Percentiles rank a stretch among this genome's conserved stretches.
These are phyloP conservation scores for Russula lepida DNA, from an alignment of 768 basidiomycete species.

Conservation along the genomic window DNA sequence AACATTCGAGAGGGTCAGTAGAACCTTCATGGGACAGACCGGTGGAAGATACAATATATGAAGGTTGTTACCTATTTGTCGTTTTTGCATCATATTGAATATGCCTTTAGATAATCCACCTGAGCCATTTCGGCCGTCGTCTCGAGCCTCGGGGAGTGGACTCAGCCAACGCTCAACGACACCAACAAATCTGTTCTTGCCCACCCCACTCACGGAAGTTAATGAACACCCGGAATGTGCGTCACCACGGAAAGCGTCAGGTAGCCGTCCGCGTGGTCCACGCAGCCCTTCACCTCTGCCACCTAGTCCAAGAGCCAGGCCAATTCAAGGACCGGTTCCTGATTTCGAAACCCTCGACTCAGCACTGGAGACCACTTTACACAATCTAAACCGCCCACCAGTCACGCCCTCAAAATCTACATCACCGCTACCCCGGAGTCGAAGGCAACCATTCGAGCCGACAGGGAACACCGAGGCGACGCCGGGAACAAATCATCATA, in stretches of 20 bases:
- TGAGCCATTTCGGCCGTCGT: constrained; percentile 43
- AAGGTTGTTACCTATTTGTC: constrained; percentile 40
- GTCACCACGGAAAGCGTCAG: constrained; percentile 40
- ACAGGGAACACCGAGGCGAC: constrained; percentile 45
- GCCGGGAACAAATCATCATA: constrained; percentile 34
- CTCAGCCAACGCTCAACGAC: constrained; percentile 37
- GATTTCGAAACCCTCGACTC: constrained; percentile 42
- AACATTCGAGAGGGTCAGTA: constrained; percentile 41
- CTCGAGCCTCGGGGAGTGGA: constrained; percentile 41
- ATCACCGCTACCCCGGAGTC: constrained; percentile 61
- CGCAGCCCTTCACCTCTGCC: constrained; percentile 66
- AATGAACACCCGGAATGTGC: constrained; percentile 36
- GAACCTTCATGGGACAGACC: constrained; percentile 38
- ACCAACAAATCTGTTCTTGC: constrained; percentile 35
- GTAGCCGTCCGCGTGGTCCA: constrained; percentile 64
- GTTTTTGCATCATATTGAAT: constrained; percentile 1
- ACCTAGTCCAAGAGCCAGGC: constrained; percentile 33
- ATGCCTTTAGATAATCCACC: constrained; percentile 49
- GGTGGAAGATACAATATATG: constrained; percentile 64
- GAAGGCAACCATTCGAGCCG: constrained; percentile 56
- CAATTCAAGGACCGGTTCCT: no score
- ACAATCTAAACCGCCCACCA: constrained; percentile 24
- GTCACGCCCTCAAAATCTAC: constrained; percentile 27
- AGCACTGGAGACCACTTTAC: constrained; percentile 34
- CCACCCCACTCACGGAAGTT: constrained; percentile 34